Evolutionary conservation across 2,329 filamentous ascomycete genomes (phyloP), one percentile per base, ranked within the genome.

Genomic region (Alternaria rosae): DNA sequence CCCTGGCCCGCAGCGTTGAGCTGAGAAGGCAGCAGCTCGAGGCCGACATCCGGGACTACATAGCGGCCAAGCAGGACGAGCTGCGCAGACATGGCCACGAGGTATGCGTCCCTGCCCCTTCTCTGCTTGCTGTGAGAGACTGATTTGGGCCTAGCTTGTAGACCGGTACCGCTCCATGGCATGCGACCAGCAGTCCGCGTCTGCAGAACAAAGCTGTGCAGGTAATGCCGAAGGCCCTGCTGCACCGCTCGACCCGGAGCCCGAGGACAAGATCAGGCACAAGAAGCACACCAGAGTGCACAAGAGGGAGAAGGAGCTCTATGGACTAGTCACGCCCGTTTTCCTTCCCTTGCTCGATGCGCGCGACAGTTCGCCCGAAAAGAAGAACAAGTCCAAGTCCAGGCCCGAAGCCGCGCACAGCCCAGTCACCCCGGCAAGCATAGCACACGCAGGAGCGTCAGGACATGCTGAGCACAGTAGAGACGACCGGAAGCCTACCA

Each of bases 261-360:
- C 68, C 15, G 66, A 68, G 44, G 73, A 77, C 51, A 69, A 67
- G 58, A 68, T 66, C 57, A 77, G 74, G 70, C 72, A 69, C 38
- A 74, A 70, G 51, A 79, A 78, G 68, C 73, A 77, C 68, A 73
- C 71, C 52, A 73, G 74, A 53, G 76, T 78, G 26, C 76, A 78
- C 65, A 78, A 79, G 68, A 72, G 76, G 52, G 77, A 79, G 63
- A 67, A 75, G 44, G 77, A 79, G 66, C 75, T 79, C 28, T 76
- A 72, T 59, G 76, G 76, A 38, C 68, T 79, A 53, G 72, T 78
- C 26, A 78, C 77, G 35, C 76, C 75, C 12, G 71, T 75, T 8
- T 79, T 79, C 56, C 69, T 79, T 41, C 77, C 77, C 44, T 66
- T 79, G 62, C 69, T 79, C 30, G 77, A 79, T 54, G 75, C 75